Conservation (phyloP, 495 filamentous ascomycete species). For the Penicillium bovifimosum region DNA sequence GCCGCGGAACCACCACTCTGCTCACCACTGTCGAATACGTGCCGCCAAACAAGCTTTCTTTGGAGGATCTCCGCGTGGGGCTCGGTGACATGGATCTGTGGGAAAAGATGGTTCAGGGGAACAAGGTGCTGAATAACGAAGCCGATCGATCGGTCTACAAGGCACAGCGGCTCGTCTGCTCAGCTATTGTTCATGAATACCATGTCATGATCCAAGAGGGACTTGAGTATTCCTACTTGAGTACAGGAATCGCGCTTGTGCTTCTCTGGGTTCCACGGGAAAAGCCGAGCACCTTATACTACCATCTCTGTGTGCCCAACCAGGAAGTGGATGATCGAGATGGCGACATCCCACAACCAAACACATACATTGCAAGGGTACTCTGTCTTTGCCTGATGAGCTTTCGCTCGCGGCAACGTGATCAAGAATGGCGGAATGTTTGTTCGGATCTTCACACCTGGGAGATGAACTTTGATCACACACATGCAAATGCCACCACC, state of each 20-base stretch:
- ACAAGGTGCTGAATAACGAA: too few species aligned
- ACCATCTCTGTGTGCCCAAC: constrained; percentile 26
- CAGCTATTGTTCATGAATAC: constrained; percentile 23
- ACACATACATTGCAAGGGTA: constrained; percentile 17
- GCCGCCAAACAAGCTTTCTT: too few species aligned
- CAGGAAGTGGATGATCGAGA: constrained; percentile 18
- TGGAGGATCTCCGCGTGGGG: too few species aligned
- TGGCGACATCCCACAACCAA: not conserved
- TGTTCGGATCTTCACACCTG: constrained; percentile 14
- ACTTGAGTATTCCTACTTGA: constrained; percentile 27
- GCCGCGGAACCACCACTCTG: too few species aligned
- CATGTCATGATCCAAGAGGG: constrained; percentile 31
- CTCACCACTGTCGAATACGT: too few species aligned
- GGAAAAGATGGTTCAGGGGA: too few species aligned
- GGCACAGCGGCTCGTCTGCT: too few species aligned
- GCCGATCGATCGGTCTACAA: too few species aligned
- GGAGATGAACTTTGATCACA: constrained; percentile 21
- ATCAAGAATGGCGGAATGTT: constrained; percentile 25
- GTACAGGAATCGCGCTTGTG: constrained; percentile 23
- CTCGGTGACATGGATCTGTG: too few species aligned
- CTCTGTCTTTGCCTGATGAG: constrained; percentile 29
- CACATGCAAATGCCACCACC: not conserved
- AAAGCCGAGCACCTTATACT: constrained; percentile 30
- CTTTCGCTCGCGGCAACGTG: constrained; percentile 17
- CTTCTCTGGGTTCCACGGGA: constrained; percentile 29